Conservation (phyloP, 305 asterid species). For the Rubia balearica region DNA sequence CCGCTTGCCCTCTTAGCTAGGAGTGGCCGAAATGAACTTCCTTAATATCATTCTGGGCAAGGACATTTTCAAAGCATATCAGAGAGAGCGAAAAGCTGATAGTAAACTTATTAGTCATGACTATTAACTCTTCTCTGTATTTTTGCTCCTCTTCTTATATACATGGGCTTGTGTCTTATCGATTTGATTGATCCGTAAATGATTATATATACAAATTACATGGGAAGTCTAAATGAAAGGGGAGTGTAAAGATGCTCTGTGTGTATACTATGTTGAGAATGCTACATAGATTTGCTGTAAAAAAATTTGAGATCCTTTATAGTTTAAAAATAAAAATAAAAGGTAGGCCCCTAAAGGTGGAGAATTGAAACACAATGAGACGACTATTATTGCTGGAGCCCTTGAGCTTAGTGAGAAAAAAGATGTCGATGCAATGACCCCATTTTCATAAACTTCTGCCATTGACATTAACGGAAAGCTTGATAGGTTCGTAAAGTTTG, state of each 20-base stretch:
- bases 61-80: slow-evolving; percentile 61
- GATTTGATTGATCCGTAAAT: background rate
- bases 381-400: slow-evolving; percentile 73
- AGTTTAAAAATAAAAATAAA: too few relatives aligned
- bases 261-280: too few relatives aligned
- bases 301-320: too few relatives aligned
- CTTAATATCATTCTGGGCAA: slow-evolving; percentile 59
- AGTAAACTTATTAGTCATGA: slow-evolving; percentile 27
- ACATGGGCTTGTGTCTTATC: background rate
- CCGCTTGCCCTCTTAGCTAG: slow-evolving; percentile 80
- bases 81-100: slow-evolving; percentile 39
- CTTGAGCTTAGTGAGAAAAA: slow-evolving; percentile 64
- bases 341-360: too few relatives aligned
- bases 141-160: background rate
- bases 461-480: slow-evolving; percentile 64
- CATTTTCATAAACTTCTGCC: slow-evolving; percentile 53
- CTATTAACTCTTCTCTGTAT: slow-evolving; percentile 26
- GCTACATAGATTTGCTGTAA: too few relatives aligned
- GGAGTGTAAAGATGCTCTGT: too few relatives aligned
- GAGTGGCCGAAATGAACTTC: slow-evolving; percentile 90
- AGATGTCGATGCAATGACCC: slow-evolving; percentile 73
- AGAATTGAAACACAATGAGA: slow-evolving; percentile 74
- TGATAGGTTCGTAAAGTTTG: slow-evolving; percentile 39
- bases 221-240: background rate
- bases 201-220: background rate